These are phyloP conservation scores for Chlamydomonas sp. DNA, from an alignment of 139 green algal species.

Conservation along the genomic window DNA sequence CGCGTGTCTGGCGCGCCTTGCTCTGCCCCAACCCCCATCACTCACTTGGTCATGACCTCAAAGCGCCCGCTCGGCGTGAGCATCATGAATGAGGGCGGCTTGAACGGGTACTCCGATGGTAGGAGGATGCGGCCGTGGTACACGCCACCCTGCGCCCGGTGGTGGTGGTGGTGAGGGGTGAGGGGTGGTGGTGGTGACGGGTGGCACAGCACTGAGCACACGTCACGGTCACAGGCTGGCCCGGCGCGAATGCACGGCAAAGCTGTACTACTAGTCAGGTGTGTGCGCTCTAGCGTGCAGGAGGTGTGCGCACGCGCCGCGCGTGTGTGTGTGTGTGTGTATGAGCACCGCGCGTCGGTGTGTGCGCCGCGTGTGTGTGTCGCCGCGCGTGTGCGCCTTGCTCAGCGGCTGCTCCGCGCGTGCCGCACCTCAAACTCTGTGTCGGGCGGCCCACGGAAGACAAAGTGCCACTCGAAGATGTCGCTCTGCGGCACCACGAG, in stretches of 20 bases:
- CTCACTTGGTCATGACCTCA: too few relatives aligned
- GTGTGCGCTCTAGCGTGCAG: neutral
- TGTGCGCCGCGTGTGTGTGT: neutral
- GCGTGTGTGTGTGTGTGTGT: neutral
- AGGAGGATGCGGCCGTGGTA: slow-evolving; percentile 97
- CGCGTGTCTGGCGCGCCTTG: neutral
- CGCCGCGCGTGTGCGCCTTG: neutral
- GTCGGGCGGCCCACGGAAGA: slow-evolving; percentile 77
- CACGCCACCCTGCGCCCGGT: slow-evolving; percentile 75
- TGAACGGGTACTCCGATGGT: slow-evolving; percentile 96
- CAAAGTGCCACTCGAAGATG: slow-evolving; percentile 99
- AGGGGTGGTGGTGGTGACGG: neutral
- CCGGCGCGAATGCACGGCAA: neutral
- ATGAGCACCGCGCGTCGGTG: neutral
- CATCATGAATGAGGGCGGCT: slow-evolving; percentile 92
- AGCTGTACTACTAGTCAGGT: neutral
- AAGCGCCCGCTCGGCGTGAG: slow-evolving; percentile 89
- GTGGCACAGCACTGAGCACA: neutral
- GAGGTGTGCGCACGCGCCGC: neutral
- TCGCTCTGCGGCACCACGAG: too few relatives aligned
- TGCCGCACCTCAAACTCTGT: slow-evolving; percentile 81
- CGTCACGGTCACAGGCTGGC: neutral
- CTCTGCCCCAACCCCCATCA: too few relatives aligned
- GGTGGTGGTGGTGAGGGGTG: neutral
- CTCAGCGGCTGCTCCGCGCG: neutral